phyloP scores from a whole-genome alignment of 2,329 filamentous ascomycete species.

The Sclerotinia borealis region DNA sequence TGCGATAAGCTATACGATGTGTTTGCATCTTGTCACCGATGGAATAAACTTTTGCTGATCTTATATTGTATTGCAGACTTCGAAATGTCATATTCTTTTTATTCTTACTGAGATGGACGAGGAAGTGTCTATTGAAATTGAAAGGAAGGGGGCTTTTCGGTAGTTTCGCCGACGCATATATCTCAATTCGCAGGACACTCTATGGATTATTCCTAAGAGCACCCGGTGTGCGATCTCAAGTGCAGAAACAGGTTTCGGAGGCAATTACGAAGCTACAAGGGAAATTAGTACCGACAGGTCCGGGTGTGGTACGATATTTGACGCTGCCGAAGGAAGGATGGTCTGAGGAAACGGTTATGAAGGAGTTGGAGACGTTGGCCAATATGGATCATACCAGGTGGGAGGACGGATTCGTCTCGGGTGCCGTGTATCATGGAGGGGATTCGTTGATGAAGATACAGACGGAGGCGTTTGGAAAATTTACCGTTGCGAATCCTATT shows the following conservation, averaged over 20 bases:
- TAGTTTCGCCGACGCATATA: conserved; percentile 68
- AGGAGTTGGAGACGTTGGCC: conserved; percentile 72
- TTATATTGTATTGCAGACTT: conserved; percentile 45
- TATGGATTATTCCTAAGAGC: conserved; percentile 83
- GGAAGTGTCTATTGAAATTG: conserved; percentile 75
- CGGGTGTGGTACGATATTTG: conserved; percentile 66
- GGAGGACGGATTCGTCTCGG: conserved; percentile 93
- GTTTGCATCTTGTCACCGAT: neutral
- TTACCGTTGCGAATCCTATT: conserved; percentile 93
- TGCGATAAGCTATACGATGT: conserved; percentile 7
- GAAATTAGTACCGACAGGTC: conserved; percentile 73
- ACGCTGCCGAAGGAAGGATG: conserved; percentile 78
- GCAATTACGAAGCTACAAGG: conserved; percentile 73
- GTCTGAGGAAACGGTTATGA: conserved; percentile 68
- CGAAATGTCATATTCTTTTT: conserved; percentile 85
- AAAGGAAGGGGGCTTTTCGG: conserved; percentile 84
- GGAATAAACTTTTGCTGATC: neutral
- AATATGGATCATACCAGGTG: conserved; percentile 90
- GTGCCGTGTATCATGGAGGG: conserved; percentile 94
- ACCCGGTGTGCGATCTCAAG: conserved; percentile 79
- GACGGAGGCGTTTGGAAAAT: conserved; percentile 87
- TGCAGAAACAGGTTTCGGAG: conserved; percentile 77
- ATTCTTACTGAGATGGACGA: conserved; percentile 78
- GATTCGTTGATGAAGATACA: conserved; percentile 75
- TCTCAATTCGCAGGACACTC: conserved; percentile 60